These are phyloP conservation scores for Saturnispora ahearnii DNA, from an alignment of 805 yeast genomes.

Conservation along the genomic window DNA sequence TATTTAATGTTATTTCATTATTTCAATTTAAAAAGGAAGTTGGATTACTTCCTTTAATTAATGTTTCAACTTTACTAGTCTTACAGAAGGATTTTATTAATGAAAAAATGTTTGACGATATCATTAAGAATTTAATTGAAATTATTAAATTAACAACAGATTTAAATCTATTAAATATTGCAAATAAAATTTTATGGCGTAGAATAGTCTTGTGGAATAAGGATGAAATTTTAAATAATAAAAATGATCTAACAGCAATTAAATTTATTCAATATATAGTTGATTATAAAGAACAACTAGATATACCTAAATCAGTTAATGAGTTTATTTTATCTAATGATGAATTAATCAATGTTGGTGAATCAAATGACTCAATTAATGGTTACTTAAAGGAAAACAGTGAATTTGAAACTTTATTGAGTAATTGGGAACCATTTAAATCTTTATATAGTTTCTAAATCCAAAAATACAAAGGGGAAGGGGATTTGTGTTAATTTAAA, in stretches of 20 bases:
- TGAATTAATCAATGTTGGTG: neutral
- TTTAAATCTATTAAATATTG: neutral
- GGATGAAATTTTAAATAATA: neutral
- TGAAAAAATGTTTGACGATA: neutral
- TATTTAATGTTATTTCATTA: neutral
- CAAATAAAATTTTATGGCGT: constrained; percentile 2
- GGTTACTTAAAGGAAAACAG: neutral
- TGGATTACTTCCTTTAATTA: neutral
- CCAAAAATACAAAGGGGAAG: neutral
- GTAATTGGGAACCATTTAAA: neutral
- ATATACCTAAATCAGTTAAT: neutral
- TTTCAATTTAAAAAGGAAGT: neutral
- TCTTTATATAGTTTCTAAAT: neutral
- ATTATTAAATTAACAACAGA: neutral
- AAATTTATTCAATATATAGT: constrained; percentile 3
- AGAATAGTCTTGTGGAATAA: constrained; percentile 1
- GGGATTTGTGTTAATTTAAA: neutral
- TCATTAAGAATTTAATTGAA: neutral
- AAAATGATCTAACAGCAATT: neutral
- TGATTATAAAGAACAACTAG: neutral
- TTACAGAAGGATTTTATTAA: neutral
- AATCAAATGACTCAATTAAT: neutral
- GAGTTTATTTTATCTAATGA: neutral
- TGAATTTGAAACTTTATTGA: neutral
- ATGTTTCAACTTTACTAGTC: neutral